Percentiles rank a stretch among this genome's conserved stretches.
phyloP scores from a whole-genome alignment of 768 basidiomycete species.

The Dioszegia crocea region DNA sequence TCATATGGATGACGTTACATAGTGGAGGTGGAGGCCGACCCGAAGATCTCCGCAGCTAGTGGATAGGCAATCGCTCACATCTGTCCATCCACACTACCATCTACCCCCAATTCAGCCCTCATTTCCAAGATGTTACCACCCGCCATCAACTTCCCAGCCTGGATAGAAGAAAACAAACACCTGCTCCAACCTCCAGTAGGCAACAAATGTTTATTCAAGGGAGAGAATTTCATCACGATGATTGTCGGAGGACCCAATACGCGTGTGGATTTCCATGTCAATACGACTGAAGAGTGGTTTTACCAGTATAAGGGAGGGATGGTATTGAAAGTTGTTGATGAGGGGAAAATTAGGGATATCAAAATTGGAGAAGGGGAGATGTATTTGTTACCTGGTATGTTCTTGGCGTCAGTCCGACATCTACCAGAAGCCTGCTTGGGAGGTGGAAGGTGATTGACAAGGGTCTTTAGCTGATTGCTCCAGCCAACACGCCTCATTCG shows the following conservation, averaged over 20 bases:
- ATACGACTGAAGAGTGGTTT: conserved; percentile 99
- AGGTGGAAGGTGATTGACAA: not conserved
- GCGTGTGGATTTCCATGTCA: conserved; percentile 88
- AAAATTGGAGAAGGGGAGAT: conserved; percentile 90
- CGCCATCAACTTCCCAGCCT: conserved; percentile 83
- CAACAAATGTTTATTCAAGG: conserved; percentile 55
- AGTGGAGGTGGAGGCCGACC: too few relatives aligned
- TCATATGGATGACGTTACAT: too few relatives aligned
- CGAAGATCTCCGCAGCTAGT: not conserved
- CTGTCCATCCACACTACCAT: not conserved
- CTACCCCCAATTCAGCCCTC: not conserved
- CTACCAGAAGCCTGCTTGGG: too few relatives aligned
- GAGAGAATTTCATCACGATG: conserved; percentile 90
- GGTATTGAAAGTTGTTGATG: conserved; percentile 72
- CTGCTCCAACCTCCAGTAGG: conserved; percentile 78
- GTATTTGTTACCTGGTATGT: conserved; percentile 85
- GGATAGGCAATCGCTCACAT: not conserved
- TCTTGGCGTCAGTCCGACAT: too few relatives aligned
- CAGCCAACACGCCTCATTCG: conserved; percentile 94
- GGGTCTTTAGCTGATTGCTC: not conserved
- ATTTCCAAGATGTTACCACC: conserved; percentile 69
- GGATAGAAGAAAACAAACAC: conserved; percentile 77
- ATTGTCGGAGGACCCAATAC: conserved; percentile 92
- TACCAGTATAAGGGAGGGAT: conserved; percentile 94
- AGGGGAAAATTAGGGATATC: conserved; percentile 62